Evolutionary conservation across 2,329 filamentous ascomycete species (phyloP).

Genomic region (Cucurbitaria berberidis): DNA sequence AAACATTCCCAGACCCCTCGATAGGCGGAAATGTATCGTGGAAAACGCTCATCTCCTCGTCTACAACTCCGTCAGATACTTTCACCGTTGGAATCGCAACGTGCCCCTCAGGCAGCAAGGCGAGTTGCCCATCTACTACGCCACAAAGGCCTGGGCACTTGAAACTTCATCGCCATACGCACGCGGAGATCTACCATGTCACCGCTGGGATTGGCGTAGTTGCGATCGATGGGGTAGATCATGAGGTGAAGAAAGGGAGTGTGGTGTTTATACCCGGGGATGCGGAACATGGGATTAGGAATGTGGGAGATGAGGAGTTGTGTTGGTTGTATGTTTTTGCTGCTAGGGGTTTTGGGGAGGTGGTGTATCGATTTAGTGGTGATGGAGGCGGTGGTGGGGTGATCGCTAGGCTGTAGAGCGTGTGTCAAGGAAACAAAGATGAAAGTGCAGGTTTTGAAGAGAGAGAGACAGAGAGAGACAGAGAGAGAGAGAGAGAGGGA

Average conservation of each 20-base stretch:
- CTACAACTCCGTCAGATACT: conserved; percentile 42
- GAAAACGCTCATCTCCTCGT: conserved; percentile 50
- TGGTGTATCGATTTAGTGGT: conserved; percentile 48
- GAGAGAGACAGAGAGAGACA: no score
- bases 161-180: conserved; percentile 49
- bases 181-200: conserved; percentile 55
- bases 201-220: conserved; percentile 47
- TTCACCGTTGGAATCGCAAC: conserved; percentile 50
- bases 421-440: no score
- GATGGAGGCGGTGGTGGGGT: no score
- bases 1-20: conserved; percentile 14
- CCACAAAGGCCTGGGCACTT: conserved; percentile 36
- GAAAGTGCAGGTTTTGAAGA: no score
- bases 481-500: no score
- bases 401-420: no score
- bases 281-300: conserved; percentile 51
- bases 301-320: conserved; percentile 32
- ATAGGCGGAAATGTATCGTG: conserved; percentile 41
- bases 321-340: conserved; percentile 53
- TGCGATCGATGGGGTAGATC: conserved; percentile 46
- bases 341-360: conserved; percentile 46
- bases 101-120: conserved; percentile 20
- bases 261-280: conserved; percentile 53
- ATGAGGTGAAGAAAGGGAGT: conserved; percentile 42
- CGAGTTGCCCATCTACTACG: conserved; percentile 15